Conservation (phyloP, 192 early-diverging fungal genomes). For the Geranomyces michiganensis region DNA sequence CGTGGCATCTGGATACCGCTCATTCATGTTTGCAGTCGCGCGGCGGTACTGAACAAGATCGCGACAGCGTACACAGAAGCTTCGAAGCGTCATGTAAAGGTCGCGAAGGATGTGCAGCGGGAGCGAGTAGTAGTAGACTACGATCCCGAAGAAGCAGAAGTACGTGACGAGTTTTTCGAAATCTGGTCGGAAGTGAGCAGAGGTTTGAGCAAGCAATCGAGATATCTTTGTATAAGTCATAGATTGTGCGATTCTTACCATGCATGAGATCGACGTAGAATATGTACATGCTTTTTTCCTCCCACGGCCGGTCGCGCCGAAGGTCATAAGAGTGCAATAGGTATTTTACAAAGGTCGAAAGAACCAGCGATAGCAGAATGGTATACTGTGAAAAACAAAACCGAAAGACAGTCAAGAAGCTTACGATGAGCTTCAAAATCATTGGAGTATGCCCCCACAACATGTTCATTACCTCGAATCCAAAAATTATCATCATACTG, state of each 20-base stretch:
- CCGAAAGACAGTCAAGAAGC: not conserved
- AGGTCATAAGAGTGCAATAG: constrained; percentile 85
- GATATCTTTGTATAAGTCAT: not conserved
- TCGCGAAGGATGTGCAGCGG: constrained; percentile 97
- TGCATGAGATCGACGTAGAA: constrained; percentile 89
- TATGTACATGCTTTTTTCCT: constrained; percentile 88
- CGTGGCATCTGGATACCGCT: constrained; percentile 92
- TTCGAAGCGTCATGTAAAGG: constrained; percentile 89
- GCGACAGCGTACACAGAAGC: constrained; percentile 85
- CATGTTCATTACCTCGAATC: constrained; percentile 75
- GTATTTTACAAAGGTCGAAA: constrained; percentile 82
- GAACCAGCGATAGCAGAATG: constrained; percentile 77
- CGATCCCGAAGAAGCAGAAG: constrained; percentile 82
- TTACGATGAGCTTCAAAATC: not conserved
- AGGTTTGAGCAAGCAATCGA: not conserved
- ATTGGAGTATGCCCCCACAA: too few species aligned
- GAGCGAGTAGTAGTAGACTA: constrained; percentile 80
- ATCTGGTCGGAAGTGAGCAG: constrained; percentile 53
- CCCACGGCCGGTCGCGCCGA: constrained; percentile 78
- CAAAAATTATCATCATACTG: constrained; percentile 97
- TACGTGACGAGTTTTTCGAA: constrained; percentile 89
- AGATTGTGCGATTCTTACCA: constrained; percentile 49
- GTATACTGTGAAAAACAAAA: constrained; percentile 65
- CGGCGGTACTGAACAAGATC: constrained; percentile 90
- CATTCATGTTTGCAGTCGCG: constrained; percentile 95